Base-by-base conservation (phyloP, 495 filamentous ascomycete species). In the Eremomyces bilateralis region DNA sequence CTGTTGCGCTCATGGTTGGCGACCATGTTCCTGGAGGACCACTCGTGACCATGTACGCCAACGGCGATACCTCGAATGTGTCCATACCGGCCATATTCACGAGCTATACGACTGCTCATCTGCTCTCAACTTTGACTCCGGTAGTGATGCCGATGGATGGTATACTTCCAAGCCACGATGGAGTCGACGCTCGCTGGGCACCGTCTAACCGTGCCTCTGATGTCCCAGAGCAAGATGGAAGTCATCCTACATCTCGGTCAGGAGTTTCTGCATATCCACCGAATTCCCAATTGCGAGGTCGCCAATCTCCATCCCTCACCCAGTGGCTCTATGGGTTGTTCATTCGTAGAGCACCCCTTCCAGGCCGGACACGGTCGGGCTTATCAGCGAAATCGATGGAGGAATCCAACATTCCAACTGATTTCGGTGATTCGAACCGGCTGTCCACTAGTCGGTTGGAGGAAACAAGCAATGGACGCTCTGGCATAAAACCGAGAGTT, bases 51-150 rank as follows among this genome's bases (percentile, higher is more conserved):
- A 99, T 99, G 88, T 95, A 92, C 53, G 90, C 88, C 5, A 64
- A 74, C 32, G 88, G 85, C 17, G 82, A 94, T 53, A 93, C 82
- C 2, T 90, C 80, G 20, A 93, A 97, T 45, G 66, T 95, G 40
- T 78, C 81, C 2, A 94, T 95, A 32, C 82, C 88, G 3, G 76
- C 90, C 1, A 57, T 95, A 10, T 99, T 99, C 51, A 95, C 88
- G 0, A 91, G 88, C 1, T 67, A 83, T 44, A 99, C 81, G 3
- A 95, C 84, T 4, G 88, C 90, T 2, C 83, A 93, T 49, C 61
- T 99, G 13, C 63, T 99, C 4, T 92, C 88, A 1, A 84, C 85
- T 3, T 64, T 97, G 31, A 73, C 88, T 39, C 80, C 81, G 75
- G 73, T 38, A 65, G 63, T 35, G 24, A 6, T 27, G 6, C 13